Percentiles rank a stretch among this genome's conserved stretches.
phyloP scores from a whole-genome alignment of 2,329 filamentous ascomycete species.

The Lecanicillium sp. region DNA sequence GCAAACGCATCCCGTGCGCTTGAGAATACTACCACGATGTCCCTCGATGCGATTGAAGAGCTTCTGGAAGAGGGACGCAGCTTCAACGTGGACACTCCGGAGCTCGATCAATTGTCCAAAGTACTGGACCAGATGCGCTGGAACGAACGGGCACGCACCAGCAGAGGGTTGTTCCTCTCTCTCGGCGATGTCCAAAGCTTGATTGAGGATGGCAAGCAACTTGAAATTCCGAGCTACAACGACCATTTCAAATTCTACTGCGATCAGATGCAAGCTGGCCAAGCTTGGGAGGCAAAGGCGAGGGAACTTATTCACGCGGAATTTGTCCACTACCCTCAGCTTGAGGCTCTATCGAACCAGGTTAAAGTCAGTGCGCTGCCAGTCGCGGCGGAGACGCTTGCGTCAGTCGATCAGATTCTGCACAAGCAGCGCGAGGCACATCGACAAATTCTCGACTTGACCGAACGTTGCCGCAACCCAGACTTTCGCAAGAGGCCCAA shows the following conservation, averaged over 20 bases:
- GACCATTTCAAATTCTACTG: conserved; percentile 70
- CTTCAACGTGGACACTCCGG: conserved; percentile 87
- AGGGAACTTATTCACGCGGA: conserved; percentile 90
- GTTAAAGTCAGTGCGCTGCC: conserved; percentile 64
- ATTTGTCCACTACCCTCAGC: conserved; percentile 84
- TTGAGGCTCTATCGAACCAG: conserved; percentile 84
- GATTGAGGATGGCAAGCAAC: conserved; percentile 66
- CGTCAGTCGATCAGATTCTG: conserved; percentile 80
- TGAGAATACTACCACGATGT: conserved; percentile 53
- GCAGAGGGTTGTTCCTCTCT: conserved; percentile 57
- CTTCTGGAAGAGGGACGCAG: conserved; percentile 81
- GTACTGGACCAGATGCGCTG: conserved; percentile 81
- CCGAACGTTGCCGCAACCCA: conserved; percentile 64
- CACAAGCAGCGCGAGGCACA: conserved; percentile 95
- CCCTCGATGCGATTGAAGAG: conserved; percentile 74
- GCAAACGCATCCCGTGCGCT: conserved; percentile 64
- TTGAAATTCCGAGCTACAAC: conserved; percentile 73
- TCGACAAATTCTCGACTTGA: conserved; percentile 75
- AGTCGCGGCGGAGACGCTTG: conserved; percentile 72
- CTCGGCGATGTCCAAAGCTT: conserved; percentile 73
- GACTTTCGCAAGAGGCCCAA: conserved; percentile 75
- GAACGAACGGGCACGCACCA: conserved; percentile 68
- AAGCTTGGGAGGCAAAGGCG: conserved; percentile 88
- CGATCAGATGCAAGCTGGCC: conserved; percentile 68
- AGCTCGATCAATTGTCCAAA: conserved; percentile 74